Evolutionary conservation across 1,284 basidiomycete species (phyloP).

Genomic region (Apiotrichum porosum): DNA sequence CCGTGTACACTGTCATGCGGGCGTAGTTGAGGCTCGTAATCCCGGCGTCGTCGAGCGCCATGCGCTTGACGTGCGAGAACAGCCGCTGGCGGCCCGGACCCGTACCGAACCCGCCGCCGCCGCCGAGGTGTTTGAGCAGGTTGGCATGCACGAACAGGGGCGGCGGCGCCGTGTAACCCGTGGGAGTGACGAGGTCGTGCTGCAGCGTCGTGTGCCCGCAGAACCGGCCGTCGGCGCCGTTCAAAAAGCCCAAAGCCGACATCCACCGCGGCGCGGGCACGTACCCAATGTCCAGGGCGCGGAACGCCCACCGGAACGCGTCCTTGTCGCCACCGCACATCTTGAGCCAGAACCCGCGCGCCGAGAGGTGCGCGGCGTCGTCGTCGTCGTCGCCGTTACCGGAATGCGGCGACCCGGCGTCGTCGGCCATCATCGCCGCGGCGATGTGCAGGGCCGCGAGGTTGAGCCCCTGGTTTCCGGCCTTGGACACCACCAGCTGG

Average conservation of each 20-base stretch:
- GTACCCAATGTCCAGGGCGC: conserved; percentile 47
- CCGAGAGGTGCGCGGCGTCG: too few species aligned
- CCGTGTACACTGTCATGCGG: conserved; percentile 44
- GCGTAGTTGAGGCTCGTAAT: conserved; percentile 39
- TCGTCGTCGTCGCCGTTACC: too few species aligned
- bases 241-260: conserved; percentile 40
- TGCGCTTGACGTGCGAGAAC: conserved; percentile 44
- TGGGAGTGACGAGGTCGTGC: conserved; percentile 36
- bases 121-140: conserved; percentile 50
- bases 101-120: background rate
- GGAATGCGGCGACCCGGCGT: too few species aligned
- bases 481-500: conserved; percentile 52
- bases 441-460: conserved; percentile 51
- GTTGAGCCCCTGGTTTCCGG: conserved; percentile 51
- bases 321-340: conserved; percentile 51
- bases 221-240: conserved; percentile 37
- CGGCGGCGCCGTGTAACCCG: conserved; percentile 24
- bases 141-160: conserved; percentile 48
- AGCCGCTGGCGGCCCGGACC: conserved; percentile 20
- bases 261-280: conserved; percentile 48
- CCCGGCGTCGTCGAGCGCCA: conserved; percentile 26
- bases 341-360: conserved; percentile 49
- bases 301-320: conserved; percentile 51
- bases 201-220: conserved; percentile 50
- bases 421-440: conserved; percentile 32